Base-by-base conservation (phyloP, 805 yeast genomes). In the Yamadazyma paraphyllophila region DNA sequence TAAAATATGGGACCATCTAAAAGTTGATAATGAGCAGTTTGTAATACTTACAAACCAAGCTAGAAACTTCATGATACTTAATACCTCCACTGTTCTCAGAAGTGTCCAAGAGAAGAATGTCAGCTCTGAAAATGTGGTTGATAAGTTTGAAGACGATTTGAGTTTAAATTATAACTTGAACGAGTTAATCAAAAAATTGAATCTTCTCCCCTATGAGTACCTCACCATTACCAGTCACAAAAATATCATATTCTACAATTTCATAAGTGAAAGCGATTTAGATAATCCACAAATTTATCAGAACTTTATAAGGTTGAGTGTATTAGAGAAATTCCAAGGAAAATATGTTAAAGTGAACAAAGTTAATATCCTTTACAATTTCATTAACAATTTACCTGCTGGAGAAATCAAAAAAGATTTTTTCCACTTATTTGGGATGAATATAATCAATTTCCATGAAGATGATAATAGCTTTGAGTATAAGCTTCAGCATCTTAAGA, bases 341-440 rank as follows among this genome's bases (percentile, higher is more conserved):
- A 26, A 26, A 3, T 40, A 36, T 30, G 37, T 46, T 14, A 47
- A 45, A 34, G 33, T 20, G 7, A 43, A 51, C 15, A 42, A 43
- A 14, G 43, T 38, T 13, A 38, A 36, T 20, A 26, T 26, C 2
- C 15, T 51, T 4, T 51, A 40, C 37, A 38, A 34, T 10, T 51
- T 51, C 20, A 25, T 51, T 3, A 42, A 47, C 12, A 43, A 41
- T 27, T 31, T 51, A 26, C 47, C 52, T 4, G 40, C 40, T 33
- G 55, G 55, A 31, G 55, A 51, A 38, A 51, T 51, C 12, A 51
- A 49, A 32, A 51, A 49, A 17, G 55, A 51, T 32, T 41, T 51
- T 15, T 25, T 16, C n/a, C 55, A 51, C 39, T 40, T 51, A 31
- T 47, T 49, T 25, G 55, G 55, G 7, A 51, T 51, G 53, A 49